Evolutionary conservation across 2,329 filamentous ascomycete species (phyloP).

Genomic region (Trichophyton simii): DNA sequence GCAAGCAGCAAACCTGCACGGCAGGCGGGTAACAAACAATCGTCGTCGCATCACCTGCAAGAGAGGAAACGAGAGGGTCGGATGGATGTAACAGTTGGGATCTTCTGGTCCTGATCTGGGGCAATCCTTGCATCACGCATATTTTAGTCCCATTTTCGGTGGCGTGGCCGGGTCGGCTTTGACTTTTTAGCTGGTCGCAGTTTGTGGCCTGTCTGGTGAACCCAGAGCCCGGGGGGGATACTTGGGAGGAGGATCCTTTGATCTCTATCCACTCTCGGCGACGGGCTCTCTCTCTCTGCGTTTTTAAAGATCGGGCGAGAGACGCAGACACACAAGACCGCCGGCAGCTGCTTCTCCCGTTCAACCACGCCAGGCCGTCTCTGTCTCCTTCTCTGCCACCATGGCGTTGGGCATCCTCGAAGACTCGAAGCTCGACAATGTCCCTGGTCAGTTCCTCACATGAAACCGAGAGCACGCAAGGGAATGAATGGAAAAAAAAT

Average conservation of each 20-base stretch:
- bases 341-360: too few relatives aligned
- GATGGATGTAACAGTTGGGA: background rate
- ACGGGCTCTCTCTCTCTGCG: too few relatives aligned
- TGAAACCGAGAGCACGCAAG: constrained; percentile 10
- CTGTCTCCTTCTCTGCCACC: background rate
- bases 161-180: background rate
- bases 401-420: constrained; percentile 68
- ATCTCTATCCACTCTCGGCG: too few relatives aligned
- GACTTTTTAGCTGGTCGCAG: background rate
- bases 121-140: background rate
- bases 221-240: too few relatives aligned
- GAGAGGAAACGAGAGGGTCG: background rate
- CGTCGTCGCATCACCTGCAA: background rate
- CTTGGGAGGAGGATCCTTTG: too few relatives aligned
- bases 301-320: too few relatives aligned
- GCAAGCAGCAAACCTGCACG: background rate
- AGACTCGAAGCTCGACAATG: constrained; percentile 51
- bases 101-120: background rate
- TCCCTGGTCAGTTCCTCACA: constrained; percentile 50
- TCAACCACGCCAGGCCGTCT: background rate
- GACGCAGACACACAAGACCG: too few relatives aligned
- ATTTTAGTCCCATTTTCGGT: background rate
- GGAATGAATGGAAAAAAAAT: too few relatives aligned
- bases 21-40: background rate
- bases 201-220: too few relatives aligned